Evolutionary conservation across 257 asterid genomes (phyloP), one percentile per base, ranked within the genome.

Genomic region (Mitragyna speciosa): DNA sequence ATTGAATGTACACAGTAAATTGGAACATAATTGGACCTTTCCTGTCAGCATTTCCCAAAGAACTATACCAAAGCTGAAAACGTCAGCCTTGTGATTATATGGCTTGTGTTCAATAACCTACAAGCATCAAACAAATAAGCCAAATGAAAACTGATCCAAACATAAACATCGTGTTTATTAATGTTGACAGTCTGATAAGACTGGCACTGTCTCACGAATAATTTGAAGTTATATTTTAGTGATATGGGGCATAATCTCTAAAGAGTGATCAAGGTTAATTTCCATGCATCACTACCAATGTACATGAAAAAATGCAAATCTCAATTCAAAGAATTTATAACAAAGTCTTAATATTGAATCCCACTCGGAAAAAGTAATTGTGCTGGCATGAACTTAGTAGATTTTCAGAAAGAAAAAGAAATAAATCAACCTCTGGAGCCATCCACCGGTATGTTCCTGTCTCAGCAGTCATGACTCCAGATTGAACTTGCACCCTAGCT

Each of bases 381-480:
- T 14, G 22, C 6, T 47, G 5, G 24, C 22, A 31, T 75, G 28
- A 49, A 48, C 30, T 39, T 28, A 14, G 58, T 19, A 56, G 81
- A 45, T 54, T 0, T 17, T 54, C 61, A 17, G 61, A 54, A 54
- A 54, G 8, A 58, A 48, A 51, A 30, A 68, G 39, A 76, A 24
- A 70, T 75, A 39, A 52, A 45, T 41, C 64, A 75, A 94, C 98
- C 98, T 95, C 99, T 0, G 99, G 99, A 76, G 99, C 97, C 99
- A 95, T 94, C 98, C 98, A 94, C 41, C 97, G 95, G 68, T 93
- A 94, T 12, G 98, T 93, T 81, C 98, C 98, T 6, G 98, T 95
- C 85, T 95, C 98, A 45, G 98, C 98, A 1, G 99, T 95, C 99
- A 95, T 95, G 76, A 93, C 85, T 59, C 99, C 99, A 7, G 98